Evolutionary conservation across 345 rosid species (phyloP).

Genomic region (Syzygium jambos): DNA sequence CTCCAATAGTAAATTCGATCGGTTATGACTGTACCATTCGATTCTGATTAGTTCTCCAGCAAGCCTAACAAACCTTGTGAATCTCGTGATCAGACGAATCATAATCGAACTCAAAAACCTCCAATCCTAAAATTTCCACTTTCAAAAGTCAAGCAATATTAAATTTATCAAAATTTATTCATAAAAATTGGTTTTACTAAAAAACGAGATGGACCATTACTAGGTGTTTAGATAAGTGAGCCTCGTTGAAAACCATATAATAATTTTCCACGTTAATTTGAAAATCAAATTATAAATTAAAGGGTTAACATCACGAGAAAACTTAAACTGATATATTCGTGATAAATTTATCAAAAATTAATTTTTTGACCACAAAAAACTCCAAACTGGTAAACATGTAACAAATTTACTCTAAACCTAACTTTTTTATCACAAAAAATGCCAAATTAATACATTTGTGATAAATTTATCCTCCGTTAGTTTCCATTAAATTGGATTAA

Average conservation of each 20-base stretch:
- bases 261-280: neutral
- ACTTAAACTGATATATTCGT: too few relatives aligned
- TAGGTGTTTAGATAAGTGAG: neutral
- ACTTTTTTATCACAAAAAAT: too few relatives aligned
- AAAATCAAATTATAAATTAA: neutral
- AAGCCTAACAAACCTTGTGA: neutral
- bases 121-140: neutral
- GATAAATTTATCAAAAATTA: too few relatives aligned
- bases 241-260: neutral
- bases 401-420: too few relatives aligned
- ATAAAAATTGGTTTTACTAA: neutral
- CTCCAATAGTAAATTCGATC: neutral
- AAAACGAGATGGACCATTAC: neutral
- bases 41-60: neutral
- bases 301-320: too few relatives aligned
- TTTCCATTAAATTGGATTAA: too few relatives aligned
- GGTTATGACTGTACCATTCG: neutral
- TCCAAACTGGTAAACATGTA: too few relatives aligned
- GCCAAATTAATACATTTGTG: too few relatives aligned
- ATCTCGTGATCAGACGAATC: neutral
- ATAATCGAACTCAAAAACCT: too few relatives aligned
- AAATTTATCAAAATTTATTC: neutral
- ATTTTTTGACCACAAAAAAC: too few relatives aligned
- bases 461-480: too few relatives aligned
- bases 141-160: neutral